Conservation (phyloP, 208 protist species). For the Trypanosoma caninum region DNA sequence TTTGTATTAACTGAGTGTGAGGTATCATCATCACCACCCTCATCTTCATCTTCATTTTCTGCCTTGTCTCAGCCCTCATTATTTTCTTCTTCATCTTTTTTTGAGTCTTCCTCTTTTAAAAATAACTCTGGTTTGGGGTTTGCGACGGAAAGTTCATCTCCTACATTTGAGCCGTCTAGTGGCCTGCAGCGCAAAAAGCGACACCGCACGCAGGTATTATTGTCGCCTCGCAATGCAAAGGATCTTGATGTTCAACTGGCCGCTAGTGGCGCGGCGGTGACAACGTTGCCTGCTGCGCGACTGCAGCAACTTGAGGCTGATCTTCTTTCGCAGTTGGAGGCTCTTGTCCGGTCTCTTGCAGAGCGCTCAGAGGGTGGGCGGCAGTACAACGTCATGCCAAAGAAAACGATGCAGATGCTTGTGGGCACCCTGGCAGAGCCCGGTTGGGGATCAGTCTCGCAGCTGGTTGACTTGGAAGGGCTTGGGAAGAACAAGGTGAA, state of each 20-base stretch:
- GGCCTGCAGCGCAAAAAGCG: not conserved
- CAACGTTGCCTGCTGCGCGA: constrained; percentile 38
- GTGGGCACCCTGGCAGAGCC: constrained; percentile 57
- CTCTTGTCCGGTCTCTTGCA: constrained; percentile 67
- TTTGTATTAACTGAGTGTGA: constrained; percentile 21
- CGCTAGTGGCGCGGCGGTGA: not conserved
- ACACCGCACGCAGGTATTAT: not conserved
- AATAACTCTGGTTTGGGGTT: not conserved
- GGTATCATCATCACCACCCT: not conserved
- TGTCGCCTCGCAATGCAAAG: not conserved
- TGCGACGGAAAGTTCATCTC: not conserved
- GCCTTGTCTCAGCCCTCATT: no score
- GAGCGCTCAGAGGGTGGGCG: constrained; percentile 68
- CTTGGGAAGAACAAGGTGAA: constrained; percentile 88
- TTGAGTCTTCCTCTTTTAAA: not conserved
- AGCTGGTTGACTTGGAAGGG: constrained; percentile 78
- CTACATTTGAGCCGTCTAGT: not conserved
- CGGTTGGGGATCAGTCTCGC: constrained; percentile 59
- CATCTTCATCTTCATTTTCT: constrained; percentile 1
- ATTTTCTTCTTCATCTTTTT: constrained; percentile 2
- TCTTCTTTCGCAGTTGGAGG: constrained; percentile 62
- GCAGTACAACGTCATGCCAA: constrained; percentile 83
- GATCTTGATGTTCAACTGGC: not conserved
- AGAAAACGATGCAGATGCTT: constrained; percentile 75
- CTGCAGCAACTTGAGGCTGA: constrained; percentile 48